These are phyloP conservation scores for Leishmania aethiopica DNA, from an alignment of 208 protist genomes.

Conservation along the genomic window DNA sequence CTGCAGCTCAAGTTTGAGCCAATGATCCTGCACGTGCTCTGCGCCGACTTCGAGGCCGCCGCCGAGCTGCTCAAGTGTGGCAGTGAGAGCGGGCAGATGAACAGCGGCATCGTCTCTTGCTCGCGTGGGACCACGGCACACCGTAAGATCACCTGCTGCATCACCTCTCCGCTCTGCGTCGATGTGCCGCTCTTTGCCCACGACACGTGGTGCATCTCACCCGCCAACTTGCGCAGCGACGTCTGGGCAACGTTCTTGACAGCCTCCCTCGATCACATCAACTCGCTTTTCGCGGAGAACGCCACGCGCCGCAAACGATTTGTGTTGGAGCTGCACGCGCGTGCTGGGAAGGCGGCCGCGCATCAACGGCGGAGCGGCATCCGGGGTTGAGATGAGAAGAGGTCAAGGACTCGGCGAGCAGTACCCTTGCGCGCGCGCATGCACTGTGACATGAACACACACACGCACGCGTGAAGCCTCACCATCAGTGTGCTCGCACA, in stretches of 20 bases:
- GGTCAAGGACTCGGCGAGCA: background rate
- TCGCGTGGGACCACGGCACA: slow-evolving; percentile 52
- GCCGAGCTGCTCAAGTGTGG: slow-evolving; percentile 70
- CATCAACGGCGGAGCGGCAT: background rate
- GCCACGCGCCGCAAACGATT: slow-evolving; percentile 55
- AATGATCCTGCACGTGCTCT: slow-evolving; percentile 84
- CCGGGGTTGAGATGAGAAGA: background rate
- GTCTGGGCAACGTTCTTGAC: slow-evolving; percentile 47
- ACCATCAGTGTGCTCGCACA: background rate
- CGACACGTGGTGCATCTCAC: slow-evolving; percentile 48
- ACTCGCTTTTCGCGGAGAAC: slow-evolving; percentile 69
- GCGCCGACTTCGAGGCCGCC: slow-evolving; percentile 56
- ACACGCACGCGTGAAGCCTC: background rate
- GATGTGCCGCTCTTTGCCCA: slow-evolving; percentile 64
- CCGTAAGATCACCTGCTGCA: slow-evolving; percentile 79
- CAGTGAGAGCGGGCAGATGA: slow-evolving; percentile 76
- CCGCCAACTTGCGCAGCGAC: slow-evolving; percentile 12
- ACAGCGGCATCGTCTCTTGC: slow-evolving; percentile 73
- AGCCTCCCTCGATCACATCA: slow-evolving; percentile 45
- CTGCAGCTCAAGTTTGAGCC: slow-evolving; percentile 88
- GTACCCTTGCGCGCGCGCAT: background rate
- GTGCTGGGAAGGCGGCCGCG: background rate
- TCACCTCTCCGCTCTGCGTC: slow-evolving; percentile 70
- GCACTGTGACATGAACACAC: slow-evolving; percentile 1
- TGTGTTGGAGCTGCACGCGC: slow-evolving; percentile 13